These are phyloP conservation scores for Cryomyces minteri DNA, from an alignment of 495 filamentous ascomycete genomes.

Conservation along the genomic window DNA sequence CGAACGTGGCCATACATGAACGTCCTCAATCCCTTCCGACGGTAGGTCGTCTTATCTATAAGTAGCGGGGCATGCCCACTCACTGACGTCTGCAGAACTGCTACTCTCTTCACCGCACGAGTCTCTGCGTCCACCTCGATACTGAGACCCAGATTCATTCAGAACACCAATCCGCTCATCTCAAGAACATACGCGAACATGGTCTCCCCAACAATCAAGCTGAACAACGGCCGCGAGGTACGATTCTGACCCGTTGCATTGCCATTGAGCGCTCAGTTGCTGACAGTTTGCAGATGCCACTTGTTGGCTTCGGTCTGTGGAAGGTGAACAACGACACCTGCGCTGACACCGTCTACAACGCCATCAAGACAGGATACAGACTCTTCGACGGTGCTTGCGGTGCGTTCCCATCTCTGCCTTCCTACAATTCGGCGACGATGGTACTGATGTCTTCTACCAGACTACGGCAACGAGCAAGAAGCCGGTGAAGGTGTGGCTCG, in stretches of 20 bases:
- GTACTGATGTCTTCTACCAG: slow-evolving; percentile 19
- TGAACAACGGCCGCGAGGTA: slow-evolving; percentile 51
- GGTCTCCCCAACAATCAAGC: slow-evolving; percentile 44
- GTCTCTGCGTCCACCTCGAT: no score
- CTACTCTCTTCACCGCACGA: no score
- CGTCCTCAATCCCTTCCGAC: no score
- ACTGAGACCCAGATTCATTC: no score
- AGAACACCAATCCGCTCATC: no score
- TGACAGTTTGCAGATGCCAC: slow-evolving; percentile 42
- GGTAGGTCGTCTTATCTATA: no score
- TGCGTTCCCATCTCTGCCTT: slow-evolving; percentile 21
- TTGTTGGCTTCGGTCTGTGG: slow-evolving; percentile 71
- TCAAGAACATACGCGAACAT: slow-evolving; percentile 9
- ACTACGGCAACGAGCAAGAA: slow-evolving; percentile 82
- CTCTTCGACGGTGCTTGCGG: slow-evolving; percentile 77
- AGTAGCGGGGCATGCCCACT: no score
- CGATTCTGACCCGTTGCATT: background rate
- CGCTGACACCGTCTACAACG: slow-evolving; percentile 69
- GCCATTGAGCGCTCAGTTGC: background rate
- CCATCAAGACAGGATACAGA: slow-evolving; percentile 77
- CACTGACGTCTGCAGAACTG: no score
- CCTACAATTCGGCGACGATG: background rate
- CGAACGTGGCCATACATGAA: no score
- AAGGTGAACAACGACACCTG: slow-evolving; percentile 66
- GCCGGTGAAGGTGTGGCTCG: slow-evolving; percentile 69